Evolutionary conservation across 2,329 filamentous ascomycete species (phyloP), one percentile per base, ranked within the genome.

Genomic region (Raffaelea arxii): DNA sequence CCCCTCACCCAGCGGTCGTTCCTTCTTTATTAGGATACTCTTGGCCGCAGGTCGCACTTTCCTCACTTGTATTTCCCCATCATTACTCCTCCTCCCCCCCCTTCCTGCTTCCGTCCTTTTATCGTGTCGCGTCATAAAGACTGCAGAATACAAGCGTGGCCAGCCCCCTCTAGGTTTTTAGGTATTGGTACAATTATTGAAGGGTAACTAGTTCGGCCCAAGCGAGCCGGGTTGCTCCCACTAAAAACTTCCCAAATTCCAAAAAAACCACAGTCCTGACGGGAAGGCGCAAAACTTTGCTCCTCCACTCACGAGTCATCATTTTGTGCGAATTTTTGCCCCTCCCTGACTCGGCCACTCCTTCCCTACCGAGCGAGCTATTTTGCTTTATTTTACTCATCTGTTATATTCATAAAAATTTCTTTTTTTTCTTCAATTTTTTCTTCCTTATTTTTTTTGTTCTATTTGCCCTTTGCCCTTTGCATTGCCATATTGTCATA

Each of bases 121-220:
- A 43, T 53, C 47, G 51, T 49, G 41, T 44, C 38, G 43, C 45
- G 49, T 49, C 51, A 49, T 52, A 49, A 49, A 46, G 27, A 22
- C 23, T 14, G 21, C 42, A n/a, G n/a, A n/a, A n/a, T n/a, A n/a
- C n/a, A n/a, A n/a, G n/a, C n/a, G n/a, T n/a, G n/a, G n/a, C n/a
- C n/a, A n/a, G n/a, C n/a, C n/a, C n/a, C n/a, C n/a, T n/a, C n/a
- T n/a, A n/a, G n/a, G n/a, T n/a, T n/a, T n/a, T n/a, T n/a, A n/a
- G n/a, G n/a, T n/a, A n/a, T n/a, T n/a, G n/a, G n/a, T n/a, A n/a
- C n/a, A n/a, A n/a, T n/a, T n/a, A n/a, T n/a, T n/a, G n/a, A n/a
- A n/a, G n/a, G n/a, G n/a, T n/a, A n/a, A n/a, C n/a, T n/a, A n/a
- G n/a, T n/a, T n/a, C n/a, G n/a, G n/a, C n/a, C n/a, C n/a, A n/a